Evolutionary conservation across 176 grass and related monocot species (phyloP), one percentile per base, ranked within the genome.

Genomic region (Tillandsia fasciculata): DNA sequence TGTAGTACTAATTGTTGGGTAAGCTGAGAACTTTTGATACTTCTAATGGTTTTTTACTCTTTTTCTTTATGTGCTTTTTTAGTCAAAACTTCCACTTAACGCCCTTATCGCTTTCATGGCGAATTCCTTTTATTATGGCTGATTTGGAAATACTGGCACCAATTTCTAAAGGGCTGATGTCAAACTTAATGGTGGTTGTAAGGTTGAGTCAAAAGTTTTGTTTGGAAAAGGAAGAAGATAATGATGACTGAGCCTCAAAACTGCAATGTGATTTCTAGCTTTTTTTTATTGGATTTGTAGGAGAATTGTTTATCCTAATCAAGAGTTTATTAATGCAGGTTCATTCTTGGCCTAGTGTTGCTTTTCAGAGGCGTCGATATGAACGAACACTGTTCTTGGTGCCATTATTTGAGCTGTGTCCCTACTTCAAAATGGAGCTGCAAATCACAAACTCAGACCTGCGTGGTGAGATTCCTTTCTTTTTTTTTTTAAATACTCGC

Each of bases 391-490:
- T 90, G 89, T 67, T 84, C 83, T 3, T 96, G 88, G 92, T 96
- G 92, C 74, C 88, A 92, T 76, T 96, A 96, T 71, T 50, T 96
- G 52, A 96, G 81, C 76, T 96, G 92, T 57, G 76, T 92, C 58
- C 92, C 92, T 59, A 96, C 88, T 73, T 89, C 83, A 72, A 87
- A 77, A 66, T 96, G 92, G 92, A 89, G 69, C 51, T 96, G 92
- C 81, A 82, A 84, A 2, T 15, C 64, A 68, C 77, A 72, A 70
- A 67, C 26, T 53, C 86, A 84, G 63, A 76, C 78, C 64, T 91
- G 88, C 64, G 48, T 85, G 51, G 88, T 96, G 84, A 75, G 69
- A 15, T 68, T 0, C n/a, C 33, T 42, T 6, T 42, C 7, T 42
- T 42, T 6, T 7, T 6, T 7, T 42, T 33, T 33, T 33, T 4